Conservation (phyloP, 345 rosid genomes). For the Citrus maxima region DNA sequence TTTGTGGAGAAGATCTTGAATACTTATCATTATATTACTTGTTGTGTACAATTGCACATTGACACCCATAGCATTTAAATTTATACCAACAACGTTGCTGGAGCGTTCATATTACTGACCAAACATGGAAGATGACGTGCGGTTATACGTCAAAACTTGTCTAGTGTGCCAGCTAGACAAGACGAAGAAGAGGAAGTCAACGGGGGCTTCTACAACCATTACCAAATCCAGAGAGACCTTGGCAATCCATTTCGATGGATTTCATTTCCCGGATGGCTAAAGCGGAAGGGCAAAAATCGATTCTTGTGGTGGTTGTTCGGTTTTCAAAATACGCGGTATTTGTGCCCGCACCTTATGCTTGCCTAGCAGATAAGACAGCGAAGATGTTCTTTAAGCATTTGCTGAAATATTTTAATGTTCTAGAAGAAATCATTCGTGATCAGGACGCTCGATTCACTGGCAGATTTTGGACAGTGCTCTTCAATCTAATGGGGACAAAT, state of each 20-base stretch:
- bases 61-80: no score
- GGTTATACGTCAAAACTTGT: not conserved
- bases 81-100: not conserved
- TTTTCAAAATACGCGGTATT: not conserved
- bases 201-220: not conserved
- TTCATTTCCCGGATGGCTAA: no score
- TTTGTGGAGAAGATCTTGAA: no score
- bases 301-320: not conserved
- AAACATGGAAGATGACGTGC: not conserved
- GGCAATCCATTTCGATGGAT: no score
- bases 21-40: no score
- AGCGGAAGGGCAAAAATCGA: no score
- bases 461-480: not conserved
- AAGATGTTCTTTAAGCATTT: not conserved
- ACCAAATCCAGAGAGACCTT: no score
- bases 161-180: not conserved
- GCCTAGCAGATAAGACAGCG: not conserved
- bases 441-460: not conserved
- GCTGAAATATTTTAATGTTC: no score
- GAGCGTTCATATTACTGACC: not conserved
- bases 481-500: not conserved
- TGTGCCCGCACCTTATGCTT: not conserved
- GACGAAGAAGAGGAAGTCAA: not conserved
- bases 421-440: not conserved
- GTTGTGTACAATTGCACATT: no score